Conservation (phyloP, 169 alveolate species). For the Eimeria tenella region DNA sequence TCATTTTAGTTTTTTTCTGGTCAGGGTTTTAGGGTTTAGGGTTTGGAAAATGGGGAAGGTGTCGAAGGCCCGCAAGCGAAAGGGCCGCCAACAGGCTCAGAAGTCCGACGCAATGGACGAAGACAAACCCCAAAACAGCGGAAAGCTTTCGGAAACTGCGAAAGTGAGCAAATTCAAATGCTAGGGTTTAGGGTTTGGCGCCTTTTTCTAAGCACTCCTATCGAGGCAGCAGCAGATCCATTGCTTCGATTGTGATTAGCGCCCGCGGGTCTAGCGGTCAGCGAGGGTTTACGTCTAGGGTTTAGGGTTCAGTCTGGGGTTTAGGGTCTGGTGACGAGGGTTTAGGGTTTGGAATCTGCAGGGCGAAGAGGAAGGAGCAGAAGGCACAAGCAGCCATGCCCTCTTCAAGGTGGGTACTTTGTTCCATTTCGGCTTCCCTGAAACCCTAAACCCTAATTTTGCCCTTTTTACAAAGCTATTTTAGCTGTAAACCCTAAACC, state of each 20-base stretch:
- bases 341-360: constrained; percentile 44
- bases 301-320: background rate
- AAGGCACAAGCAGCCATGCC: constrained; percentile 22
- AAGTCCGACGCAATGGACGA: constrained; percentile 65
- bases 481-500: constrained; percentile 38
- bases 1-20: no score
- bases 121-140: constrained; percentile 35
- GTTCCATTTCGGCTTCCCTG: background rate
- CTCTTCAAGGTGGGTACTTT: constrained; percentile 45
- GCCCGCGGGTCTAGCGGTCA: no score
- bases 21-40: constrained; percentile 26
- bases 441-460: constrained; percentile 15
- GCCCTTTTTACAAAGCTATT: background rate
- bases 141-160: background rate
- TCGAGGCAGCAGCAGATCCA: no score
- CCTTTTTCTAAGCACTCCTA: background rate
- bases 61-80: constrained; percentile 72
- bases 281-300: constrained; percentile 25
- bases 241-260: no score
- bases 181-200: constrained; percentile 21
- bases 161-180: background rate
- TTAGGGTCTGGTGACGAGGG: constrained; percentile 1
- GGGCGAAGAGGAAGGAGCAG: constrained; percentile 44
- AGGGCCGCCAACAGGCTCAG: constrained; percentile 44
- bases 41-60: constrained; percentile 69